These are phyloP conservation scores for Plectosphaerella sp. DNA, from an alignment of 2,329 filamentous ascomycete species.

Conservation along the genomic window DNA sequence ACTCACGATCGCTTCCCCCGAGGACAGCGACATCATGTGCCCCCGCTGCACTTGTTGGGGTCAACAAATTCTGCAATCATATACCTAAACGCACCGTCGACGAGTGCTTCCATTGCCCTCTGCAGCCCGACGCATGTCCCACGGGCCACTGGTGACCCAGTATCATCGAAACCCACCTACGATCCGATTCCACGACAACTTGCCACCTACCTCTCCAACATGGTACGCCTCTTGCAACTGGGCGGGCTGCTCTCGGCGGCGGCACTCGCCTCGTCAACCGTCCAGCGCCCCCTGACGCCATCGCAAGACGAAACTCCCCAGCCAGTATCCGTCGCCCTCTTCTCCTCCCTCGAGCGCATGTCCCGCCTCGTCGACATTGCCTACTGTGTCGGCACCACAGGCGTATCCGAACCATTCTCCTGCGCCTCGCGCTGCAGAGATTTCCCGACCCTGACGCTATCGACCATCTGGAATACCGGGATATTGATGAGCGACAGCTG, in stretches of 20 bases:
- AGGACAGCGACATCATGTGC: background rate
- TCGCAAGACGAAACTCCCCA: constrained; percentile 1
- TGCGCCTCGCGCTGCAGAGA: constrained; percentile 83
- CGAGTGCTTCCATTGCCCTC: too few species aligned
- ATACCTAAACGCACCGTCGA: too few species aligned
- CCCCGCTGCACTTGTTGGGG: background rate
- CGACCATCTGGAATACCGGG: constrained; percentile 88
- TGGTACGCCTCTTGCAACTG: too few species aligned
- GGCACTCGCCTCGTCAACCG: background rate
- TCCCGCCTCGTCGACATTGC: constrained; percentile 90
- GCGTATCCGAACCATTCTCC: constrained; percentile 75
- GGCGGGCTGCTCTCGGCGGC: background rate
- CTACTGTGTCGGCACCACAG: constrained; percentile 86
- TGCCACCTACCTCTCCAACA: too few species aligned
- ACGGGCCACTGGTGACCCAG: too few species aligned
- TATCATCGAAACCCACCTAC: too few species aligned
- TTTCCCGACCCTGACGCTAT: constrained; percentile 73
- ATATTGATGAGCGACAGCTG: constrained; percentile 83
- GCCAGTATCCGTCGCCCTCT: constrained; percentile 58
- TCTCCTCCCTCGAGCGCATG: constrained; percentile 78
- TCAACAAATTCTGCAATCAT: too few species aligned
- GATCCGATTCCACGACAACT: too few species aligned
- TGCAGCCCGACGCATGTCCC: too few species aligned
- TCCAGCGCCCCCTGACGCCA: constrained; percentile 7
- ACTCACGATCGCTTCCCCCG: background rate